A percentile compares a stretch with the other conserved stretches of the same genome.
These are phyloP conservation scores for Neofusicoccum cordaticola DNA, from an alignment of 2,329 filamentous ascomycete species.

Conservation along the genomic window DNA sequence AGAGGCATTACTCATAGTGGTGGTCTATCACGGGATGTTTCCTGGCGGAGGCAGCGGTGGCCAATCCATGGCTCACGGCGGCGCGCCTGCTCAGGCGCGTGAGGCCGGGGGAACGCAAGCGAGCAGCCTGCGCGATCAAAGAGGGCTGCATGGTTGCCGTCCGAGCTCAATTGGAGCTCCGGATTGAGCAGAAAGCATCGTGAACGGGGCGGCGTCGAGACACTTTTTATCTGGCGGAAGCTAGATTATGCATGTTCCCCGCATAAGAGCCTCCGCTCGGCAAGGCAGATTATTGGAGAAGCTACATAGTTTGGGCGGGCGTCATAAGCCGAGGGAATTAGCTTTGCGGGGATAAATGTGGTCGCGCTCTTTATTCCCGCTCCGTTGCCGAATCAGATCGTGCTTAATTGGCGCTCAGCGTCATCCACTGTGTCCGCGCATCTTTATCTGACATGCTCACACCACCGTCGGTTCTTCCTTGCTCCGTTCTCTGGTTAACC, in stretches of 20 bases:
- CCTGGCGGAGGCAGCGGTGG: background rate
- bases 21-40: conserved; percentile 29
- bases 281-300: background rate
- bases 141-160: background rate
- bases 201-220: no score
- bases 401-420: background rate
- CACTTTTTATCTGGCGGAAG: no score
- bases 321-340: background rate
- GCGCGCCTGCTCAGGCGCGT: background rate
- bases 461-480: no score
- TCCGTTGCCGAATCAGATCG: background rate
- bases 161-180: background rate
- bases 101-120: background rate
- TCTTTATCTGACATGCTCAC: no score
- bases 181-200: background rate
- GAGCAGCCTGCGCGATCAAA: background rate
- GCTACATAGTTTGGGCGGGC: background rate
- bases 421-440: background rate
- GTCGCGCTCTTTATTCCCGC: background rate
- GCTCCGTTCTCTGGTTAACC: no score
- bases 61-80: background rate
- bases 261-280: background rate
- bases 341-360: background rate
- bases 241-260: background rate
- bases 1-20: conserved; percentile 32